Base-by-base conservation (phyloP, 2,329 filamentous ascomycete genomes). In the Ilyonectria robusta region DNA sequence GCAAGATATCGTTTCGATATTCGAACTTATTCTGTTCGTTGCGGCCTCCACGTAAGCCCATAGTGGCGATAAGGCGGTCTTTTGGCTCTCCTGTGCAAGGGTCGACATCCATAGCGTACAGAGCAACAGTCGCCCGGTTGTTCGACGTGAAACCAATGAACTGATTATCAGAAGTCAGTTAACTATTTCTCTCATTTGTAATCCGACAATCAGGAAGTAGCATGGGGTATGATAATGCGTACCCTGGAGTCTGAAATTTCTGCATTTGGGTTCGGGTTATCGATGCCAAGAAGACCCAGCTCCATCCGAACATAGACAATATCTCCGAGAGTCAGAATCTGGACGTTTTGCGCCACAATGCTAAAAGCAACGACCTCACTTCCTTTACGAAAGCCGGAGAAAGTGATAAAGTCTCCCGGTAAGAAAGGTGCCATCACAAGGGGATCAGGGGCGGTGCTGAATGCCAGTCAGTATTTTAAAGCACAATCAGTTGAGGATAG, bases 21-120 rank as follows among this genome's bases (percentile, higher is more conserved):
- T 81, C 73, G 56, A 79, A 82, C 69, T 79, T 80, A 71, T 80
- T 81, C 68, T 80, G 79, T 31, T 69, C 76, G 61, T 76, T 80
- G 47, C 47, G 58, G 1, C 59, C 51, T 11, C 71, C 78, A 26
- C 76, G 75, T 17, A 80, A 70, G 6, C 77, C 76, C 35, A 78
- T 67, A 2, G 77, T 75, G 4, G 76, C 78, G 7, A 81, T 73
- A 59, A 80, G 77, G 57, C 80, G 78, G 61, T 81, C 77, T 0
- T 75, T 77, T n/a, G 72, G 69, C 0, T 67, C 70, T 2, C 80
- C 80, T 5, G 79, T 81, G 72, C 80, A 82, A 0, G 79, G 77
- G 66, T 82, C 74, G 21, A 78, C 71, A 33, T 82, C 81, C 67
- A 81, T 78, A 42, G 80, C 80, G 48, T 77, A 78, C 19, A 82